Evolutionary conservation across 768 basidiomycete species (phyloP).

Genomic region (Tephrocybe sp.): DNA sequence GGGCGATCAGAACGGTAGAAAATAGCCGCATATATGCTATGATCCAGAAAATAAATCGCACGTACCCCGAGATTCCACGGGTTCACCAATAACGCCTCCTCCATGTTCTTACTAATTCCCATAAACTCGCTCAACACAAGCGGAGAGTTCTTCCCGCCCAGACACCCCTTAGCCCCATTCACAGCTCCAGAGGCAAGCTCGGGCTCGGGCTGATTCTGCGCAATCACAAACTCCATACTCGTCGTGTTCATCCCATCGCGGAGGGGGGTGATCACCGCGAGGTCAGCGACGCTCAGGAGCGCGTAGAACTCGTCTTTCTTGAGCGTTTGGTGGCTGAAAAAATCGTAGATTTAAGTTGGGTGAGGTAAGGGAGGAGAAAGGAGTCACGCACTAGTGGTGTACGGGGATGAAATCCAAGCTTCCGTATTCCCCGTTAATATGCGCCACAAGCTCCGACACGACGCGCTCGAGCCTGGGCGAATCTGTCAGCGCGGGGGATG

Average conservation of each 20-base stretch:
- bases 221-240: constrained; percentile 96
- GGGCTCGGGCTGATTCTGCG: constrained; percentile 68
- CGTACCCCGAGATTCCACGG: constrained; percentile 91
- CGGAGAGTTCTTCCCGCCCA: constrained; percentile 59
- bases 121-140: constrained; percentile 96
- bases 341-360: background rate
- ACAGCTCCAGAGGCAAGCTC: background rate
- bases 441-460: constrained; percentile 90
- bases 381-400: constrained; percentile 87
- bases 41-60: constrained; percentile 14
- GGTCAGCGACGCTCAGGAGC: constrained; percentile 86
- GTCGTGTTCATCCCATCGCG: constrained; percentile 99
- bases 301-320: constrained; percentile 99
- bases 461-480: constrained; percentile 91
- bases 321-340: constrained; percentile 84
- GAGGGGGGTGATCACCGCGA: constrained; percentile 92
- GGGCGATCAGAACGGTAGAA: background rate
- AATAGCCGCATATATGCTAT: background rate
- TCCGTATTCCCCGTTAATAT: constrained; percentile 95
- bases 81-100: constrained; percentile 86
- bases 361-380: background rate
- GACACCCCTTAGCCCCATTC: background rate
- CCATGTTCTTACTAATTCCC: constrained; percentile 94
- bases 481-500: constrained; percentile 88
- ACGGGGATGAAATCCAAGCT: constrained; percentile 94